Percentiles rank a stretch among this genome's conserved stretches.
These are phyloP conservation scores for Ceratobasidium sp. DNA, from an alignment of 1,284 basidiomycete species.

Conservation along the genomic window DNA sequence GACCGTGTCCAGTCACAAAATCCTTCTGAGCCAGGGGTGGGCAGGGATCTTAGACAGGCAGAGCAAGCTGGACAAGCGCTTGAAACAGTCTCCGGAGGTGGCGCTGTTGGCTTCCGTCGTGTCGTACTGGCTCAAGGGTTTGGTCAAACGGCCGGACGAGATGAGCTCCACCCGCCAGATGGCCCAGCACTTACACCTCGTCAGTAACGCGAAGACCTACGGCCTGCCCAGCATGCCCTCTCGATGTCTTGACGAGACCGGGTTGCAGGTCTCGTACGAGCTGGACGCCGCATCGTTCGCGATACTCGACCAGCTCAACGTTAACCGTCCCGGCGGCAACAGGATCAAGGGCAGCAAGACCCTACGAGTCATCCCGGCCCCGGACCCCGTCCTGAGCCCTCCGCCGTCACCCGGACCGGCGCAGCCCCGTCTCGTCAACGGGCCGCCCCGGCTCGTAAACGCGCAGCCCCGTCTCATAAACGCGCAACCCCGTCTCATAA, in stretches of 20 bases:
- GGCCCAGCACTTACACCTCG: neutral
- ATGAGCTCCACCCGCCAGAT: slow-evolving; percentile 7
- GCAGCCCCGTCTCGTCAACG: too few relatives aligned
- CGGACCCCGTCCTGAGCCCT: neutral
- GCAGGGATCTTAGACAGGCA: neutral
- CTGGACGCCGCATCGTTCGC: neutral
- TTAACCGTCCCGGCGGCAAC: neutral
- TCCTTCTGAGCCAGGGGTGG: neutral
- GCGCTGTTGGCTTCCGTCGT: neutral
- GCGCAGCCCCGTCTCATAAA: too few relatives aligned
- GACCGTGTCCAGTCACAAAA: neutral
- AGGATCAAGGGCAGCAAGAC: slow-evolving; percentile 13
- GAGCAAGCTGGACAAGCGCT: neutral
- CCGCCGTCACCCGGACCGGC: neutral
- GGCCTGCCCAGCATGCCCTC: neutral
- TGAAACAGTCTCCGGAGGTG: neutral
- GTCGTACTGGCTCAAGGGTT: neutral
- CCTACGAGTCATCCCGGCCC: neutral
- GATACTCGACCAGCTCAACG: neutral
- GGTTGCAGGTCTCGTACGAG: slow-evolving; percentile 3
- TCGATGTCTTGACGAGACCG: neutral
- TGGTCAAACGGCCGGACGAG: slow-evolving; percentile 11
- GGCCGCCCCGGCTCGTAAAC: too few relatives aligned
- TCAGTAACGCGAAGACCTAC: neutral
- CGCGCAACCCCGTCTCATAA: too few relatives aligned